Conservation (phyloP, 2,329 filamentous ascomycete genomes). For the Trichocomaceae sp. region DNA sequence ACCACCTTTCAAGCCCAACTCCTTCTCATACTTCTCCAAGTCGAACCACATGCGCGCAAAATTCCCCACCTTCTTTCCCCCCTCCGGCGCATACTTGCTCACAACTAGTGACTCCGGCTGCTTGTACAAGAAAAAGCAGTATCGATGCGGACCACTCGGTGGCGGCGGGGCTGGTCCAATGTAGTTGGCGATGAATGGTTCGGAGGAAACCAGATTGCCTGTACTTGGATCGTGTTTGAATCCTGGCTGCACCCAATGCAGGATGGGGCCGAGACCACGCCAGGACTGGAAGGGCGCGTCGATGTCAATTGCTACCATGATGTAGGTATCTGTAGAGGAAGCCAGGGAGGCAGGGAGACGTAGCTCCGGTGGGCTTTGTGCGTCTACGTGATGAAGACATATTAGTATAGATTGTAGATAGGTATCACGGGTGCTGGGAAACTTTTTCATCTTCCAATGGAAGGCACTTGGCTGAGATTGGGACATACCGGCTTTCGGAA, state of each 20-base stretch:
- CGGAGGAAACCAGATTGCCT: background rate
- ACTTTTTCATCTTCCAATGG: background rate
- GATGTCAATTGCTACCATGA: slow-evolving; percentile 41
- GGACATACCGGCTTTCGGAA: slow-evolving; percentile 26
- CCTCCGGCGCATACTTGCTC: slow-evolving; percentile 1
- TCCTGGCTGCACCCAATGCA: slow-evolving; percentile 45
- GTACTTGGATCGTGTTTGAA: slow-evolving; percentile 18
- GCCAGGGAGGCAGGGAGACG: slow-evolving; percentile 11
- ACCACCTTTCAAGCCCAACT: slow-evolving; percentile 7
- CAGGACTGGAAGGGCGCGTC: slow-evolving; percentile 44
- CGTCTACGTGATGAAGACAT: slow-evolving; percentile 16
- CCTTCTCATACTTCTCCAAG: slow-evolving; percentile 11
- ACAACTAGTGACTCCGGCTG: slow-evolving; percentile 8
- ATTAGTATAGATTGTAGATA: background rate
- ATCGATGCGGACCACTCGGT: slow-evolving; percentile 10
- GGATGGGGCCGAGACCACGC: slow-evolving; percentile 38
- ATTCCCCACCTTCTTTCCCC: slow-evolving; percentile 13
- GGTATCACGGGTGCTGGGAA: no score
- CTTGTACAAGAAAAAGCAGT: slow-evolving; percentile 14
- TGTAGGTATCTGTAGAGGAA: slow-evolving; percentile 24
- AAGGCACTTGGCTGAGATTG: background rate
- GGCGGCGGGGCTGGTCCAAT: slow-evolving; percentile 12
- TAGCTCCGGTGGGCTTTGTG: slow-evolving; percentile 18
- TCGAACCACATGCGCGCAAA: slow-evolving; percentile 13
- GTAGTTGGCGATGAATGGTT: slow-evolving; percentile 10